Evolutionary conservation across 1,284 basidiomycete genomes (phyloP), one percentile per base, ranked within the genome.

Genomic region (Austroboletus niveus): DNA sequence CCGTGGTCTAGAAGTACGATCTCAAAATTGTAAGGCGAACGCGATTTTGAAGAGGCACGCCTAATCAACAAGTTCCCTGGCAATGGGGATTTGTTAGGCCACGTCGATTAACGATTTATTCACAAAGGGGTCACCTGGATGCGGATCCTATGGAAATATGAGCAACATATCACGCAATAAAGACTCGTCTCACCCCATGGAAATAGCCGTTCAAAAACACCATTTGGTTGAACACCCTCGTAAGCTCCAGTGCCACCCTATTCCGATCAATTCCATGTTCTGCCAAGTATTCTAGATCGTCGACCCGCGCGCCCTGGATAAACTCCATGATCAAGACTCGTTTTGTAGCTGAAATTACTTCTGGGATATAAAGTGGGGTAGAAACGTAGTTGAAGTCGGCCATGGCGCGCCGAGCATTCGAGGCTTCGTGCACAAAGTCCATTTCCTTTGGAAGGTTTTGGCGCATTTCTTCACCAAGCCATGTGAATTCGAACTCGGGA

Each of bases 121-220:
- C 40, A 34, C 12, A 30, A 45, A 14, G n/a, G 53, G n/a, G 50
- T 58, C 66, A 84, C 82, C 87, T 60, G 85, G 84, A 67, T 91
- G 88, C 20, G 89, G 88, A 62, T 90, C 88, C 86, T 88, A 58
- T 12, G 47, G 48, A 48, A 50, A 45, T 43, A 27, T 54, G 39
- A 51, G 57, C 38, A 38, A 47, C 11, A 15, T 36, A 22, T 36
- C 11, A 38, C 24, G 17, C 31, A 2, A 45, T 38, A 10, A 52
- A 45, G 17, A 31, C 14, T 15, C 42, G 39, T 72, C 84, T 64
- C 62, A 88, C 89, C 32, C 84, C 90, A 72, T 92, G 89, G 68
- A 92, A 92, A 80, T 85, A 94, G 35, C 96, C 96, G 67, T 98
- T 92, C 38, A 98, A 69, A 65, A 98, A 98, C 20, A 99, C 92